Base-by-base conservation (phyloP, 2,329 filamentous ascomycete species). In the Ophiocordyceps australis region DNA sequence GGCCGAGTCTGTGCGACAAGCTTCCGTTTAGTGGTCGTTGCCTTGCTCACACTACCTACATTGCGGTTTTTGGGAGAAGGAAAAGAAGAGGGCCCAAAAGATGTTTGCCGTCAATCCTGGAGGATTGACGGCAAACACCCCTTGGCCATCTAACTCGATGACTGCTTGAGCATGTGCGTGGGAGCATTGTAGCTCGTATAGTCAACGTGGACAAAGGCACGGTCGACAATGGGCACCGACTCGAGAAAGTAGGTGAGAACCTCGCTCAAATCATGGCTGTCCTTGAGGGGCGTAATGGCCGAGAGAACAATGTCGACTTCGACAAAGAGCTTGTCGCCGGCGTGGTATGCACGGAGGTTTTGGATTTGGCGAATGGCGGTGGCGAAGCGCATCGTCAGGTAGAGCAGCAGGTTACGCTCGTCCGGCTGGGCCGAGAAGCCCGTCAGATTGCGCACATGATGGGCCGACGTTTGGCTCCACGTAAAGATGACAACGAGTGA, bases 341-440 rank as follows among this genome's bases (percentile, higher is more conserved):
- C 73, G 41, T 91, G 81, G 45, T 89, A 91, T 3, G 81, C 81
- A 37, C 83, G 74, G 29, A 89, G 54, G 17, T 81, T 81, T 45
- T 89, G 81, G 32, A 91, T 89, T 44, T 81, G 74, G 41, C 70
- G 72, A 42, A 94, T 91, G 9, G 78, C 77, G 37, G 78, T 81
- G 23, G 83, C 83, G 44, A 93, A 93, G 13, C 85, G 76, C 78
- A 93, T 92, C 2, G 83, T 89, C 37, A 92, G 65, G 51, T 94
- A 94, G 1, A 93, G 61, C 14, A 93, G 51, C 24, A 92, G 68
- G 43, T 89, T 92, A 17, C 83, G 66, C 54, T 89, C 75, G 38
- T 86, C 79, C 0, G 79, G 74, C 2, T 73, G 71, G 5, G 80
- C 79, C 1, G 77, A 77, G 38, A 78, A 78, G 12, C 81, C 81